Evolutionary conservation across 257 asterid species (phyloP).

Genomic region (Petunia secreta): DNA sequence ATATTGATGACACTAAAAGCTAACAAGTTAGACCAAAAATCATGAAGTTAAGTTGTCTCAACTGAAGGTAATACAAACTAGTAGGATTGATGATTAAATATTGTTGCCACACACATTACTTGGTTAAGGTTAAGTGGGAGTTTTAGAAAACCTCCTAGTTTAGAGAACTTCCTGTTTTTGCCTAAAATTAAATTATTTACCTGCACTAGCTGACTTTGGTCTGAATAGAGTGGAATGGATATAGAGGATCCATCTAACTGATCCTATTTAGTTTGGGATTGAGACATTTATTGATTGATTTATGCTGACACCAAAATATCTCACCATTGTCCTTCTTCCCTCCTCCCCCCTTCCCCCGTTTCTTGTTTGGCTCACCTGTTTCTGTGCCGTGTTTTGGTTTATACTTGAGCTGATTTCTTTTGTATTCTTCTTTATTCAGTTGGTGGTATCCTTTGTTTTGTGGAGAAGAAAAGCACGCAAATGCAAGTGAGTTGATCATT

Average conservation of each 20-base stretch:
- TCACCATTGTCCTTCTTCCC: not conserved
- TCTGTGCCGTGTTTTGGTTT: not conserved
- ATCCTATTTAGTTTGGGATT: too few relatives aligned
- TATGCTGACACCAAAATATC: not conserved
- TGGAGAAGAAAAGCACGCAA: constrained; percentile 79
- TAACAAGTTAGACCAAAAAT: constrained; percentile 13
- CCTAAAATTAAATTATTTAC: too few relatives aligned
- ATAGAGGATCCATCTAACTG: too few relatives aligned
- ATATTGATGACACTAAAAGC: constrained; percentile 18
- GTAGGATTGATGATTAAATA: too few relatives aligned
- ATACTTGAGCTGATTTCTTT: constrained; percentile 36
- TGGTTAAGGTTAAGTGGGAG: too few relatives aligned
- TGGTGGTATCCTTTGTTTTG: constrained; percentile 65
- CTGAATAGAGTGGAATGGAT: too few relatives aligned
- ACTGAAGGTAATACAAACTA: not conserved
- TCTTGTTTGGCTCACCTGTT: not conserved
- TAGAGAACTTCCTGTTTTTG: too few relatives aligned
- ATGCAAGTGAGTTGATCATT: constrained; percentile 69
- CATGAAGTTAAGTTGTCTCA: constrained; percentile 11
- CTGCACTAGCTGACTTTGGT: too few relatives aligned
- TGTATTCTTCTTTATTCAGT: constrained; percentile 55
- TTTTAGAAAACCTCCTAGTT: too few relatives aligned
- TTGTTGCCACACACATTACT: too few relatives aligned
- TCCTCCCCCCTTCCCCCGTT: not conserved
- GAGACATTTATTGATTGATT: not conserved